A percentile compares a stretch with the other conserved stretches of the same genome.
Conservation (phyloP, 441 rosid genomes). For the Populus trichocarpa region DNA sequence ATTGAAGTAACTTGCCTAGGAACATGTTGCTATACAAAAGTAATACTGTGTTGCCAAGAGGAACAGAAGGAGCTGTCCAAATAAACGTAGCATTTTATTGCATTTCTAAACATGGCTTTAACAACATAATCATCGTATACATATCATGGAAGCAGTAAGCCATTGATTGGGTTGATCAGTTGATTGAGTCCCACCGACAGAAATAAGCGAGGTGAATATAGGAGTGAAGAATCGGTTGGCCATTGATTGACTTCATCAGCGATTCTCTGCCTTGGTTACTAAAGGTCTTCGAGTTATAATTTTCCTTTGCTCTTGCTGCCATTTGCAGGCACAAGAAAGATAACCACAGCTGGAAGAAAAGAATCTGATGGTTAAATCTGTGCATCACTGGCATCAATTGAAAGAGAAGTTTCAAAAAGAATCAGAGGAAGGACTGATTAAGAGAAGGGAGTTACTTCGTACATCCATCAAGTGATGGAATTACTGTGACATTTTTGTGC, state of each 20-base stretch:
- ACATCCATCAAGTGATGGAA: conserved; percentile 17
- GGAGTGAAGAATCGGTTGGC: conserved; percentile 33
- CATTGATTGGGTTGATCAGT: conserved; percentile 59
- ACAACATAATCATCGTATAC: conserved; percentile 13
- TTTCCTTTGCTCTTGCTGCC: conserved; percentile 19
- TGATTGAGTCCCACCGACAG: conserved; percentile 43
- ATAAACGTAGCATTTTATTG: too few relatives aligned
- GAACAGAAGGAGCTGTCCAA: too few relatives aligned
- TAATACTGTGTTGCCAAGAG: too few relatives aligned
- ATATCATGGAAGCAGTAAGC: conserved; percentile 55
- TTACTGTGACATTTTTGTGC: background rate
- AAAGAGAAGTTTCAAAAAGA: background rate
- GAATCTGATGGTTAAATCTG: background rate
- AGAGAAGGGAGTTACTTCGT: background rate
- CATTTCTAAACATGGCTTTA: background rate
- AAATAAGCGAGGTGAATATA: conserved; percentile 40
- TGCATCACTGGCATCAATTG: background rate
- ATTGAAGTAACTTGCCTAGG: too few relatives aligned
- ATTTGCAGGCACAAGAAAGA: conserved; percentile 18
- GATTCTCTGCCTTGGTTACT: conserved; percentile 14
- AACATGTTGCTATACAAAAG: too few relatives aligned
- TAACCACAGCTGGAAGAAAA: conserved; percentile 17
- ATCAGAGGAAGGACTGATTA: background rate
- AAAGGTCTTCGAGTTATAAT: background rate
- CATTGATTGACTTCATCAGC: too few relatives aligned